Base-by-base conservation (phyloP, 495 filamentous ascomycete species). In the Xylaria acuta region DNA sequence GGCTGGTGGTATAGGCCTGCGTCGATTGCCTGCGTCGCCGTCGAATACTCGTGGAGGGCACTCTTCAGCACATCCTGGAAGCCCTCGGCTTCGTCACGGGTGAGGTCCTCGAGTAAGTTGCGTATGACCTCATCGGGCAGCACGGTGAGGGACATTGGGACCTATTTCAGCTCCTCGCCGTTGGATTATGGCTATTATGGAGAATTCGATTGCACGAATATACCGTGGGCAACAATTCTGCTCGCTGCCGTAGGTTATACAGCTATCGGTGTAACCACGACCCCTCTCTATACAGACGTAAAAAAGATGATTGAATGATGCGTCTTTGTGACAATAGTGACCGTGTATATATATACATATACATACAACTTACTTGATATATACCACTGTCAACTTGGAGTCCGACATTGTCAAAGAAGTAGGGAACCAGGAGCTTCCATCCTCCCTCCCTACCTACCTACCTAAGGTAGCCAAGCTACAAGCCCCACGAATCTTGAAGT, bases 11-110 rank as follows among this genome's bases (percentile, higher is more conserved):
- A 84, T 4, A 88, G 59, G 34, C 76, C 80, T 53, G 83, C 79
- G 22, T 73, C 70, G 51, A 76, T 69, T 25, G 86, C 84, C 71
- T 90, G 86, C 1, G 86, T 90, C 5, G 89, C 89, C 11, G 91
- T 93, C 0, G 93, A 94, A 78, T 96, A 97, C 73, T 94, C 91
- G 71, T 94, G 92, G 9, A 97, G 88, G 3, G 93, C 91, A 67
- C 89, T 84, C 54, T 87, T 86, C n/a, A 97, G 87, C n/a, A 86
- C 85, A 36, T 83, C 73, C 64, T 92, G 89, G 32, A 97, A 86
- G 0, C 79, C 78, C n/a, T 87, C 77, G 63, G 94, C 87, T 72
- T 97, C 93, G 27, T 91, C 88, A 40, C 81, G 81, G 30, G 83
- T 90, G n/a, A 97, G 86, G 60, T 86, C 90, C 66, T 91, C 87